Evolutionary conservation across 179 eudicot species (phyloP).

Genomic region (Silene coronaria): DNA sequence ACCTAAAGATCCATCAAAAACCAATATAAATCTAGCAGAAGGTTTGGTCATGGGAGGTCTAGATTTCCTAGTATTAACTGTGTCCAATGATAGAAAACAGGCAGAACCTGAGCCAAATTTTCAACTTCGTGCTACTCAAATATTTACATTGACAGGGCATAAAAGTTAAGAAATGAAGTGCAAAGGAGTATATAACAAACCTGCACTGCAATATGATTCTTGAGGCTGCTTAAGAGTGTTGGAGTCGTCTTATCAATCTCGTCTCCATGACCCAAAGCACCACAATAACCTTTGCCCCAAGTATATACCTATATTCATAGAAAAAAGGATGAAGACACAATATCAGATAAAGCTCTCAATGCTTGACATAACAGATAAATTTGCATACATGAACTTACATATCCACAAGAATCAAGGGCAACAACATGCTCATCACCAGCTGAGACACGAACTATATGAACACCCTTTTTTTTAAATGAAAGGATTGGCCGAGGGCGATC

Average conservation of each 20-base stretch:
- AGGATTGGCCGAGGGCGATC: conserved; percentile 65
- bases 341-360: not conserved
- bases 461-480: conserved; percentile 63
- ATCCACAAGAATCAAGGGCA: conserved; percentile 90
- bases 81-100: not conserved
- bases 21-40: not conserved
- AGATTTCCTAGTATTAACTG: not conserved
- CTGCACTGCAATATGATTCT: conserved; percentile 78
- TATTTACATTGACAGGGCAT: not conserved
- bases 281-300: conserved; percentile 99
- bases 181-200: conserved; percentile 23
- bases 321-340: conserved; percentile 10
- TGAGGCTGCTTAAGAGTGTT: conserved; percentile 43
- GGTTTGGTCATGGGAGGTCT: not conserved
- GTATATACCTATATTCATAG: conserved; percentile 63
- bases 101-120: not conserved
- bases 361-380: conserved; percentile 6
- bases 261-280: conserved; percentile 93
- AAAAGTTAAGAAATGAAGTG: not conserved
- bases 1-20: not conserved
- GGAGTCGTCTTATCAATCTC: conserved; percentile 90
- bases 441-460: conserved; percentile 74
- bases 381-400: conserved; percentile 37
- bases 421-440: conserved; percentile 98
- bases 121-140: not conserved